Conservation (phyloP, 495 filamentous ascomycete genomes). For the Cercophora sp. region DNA sequence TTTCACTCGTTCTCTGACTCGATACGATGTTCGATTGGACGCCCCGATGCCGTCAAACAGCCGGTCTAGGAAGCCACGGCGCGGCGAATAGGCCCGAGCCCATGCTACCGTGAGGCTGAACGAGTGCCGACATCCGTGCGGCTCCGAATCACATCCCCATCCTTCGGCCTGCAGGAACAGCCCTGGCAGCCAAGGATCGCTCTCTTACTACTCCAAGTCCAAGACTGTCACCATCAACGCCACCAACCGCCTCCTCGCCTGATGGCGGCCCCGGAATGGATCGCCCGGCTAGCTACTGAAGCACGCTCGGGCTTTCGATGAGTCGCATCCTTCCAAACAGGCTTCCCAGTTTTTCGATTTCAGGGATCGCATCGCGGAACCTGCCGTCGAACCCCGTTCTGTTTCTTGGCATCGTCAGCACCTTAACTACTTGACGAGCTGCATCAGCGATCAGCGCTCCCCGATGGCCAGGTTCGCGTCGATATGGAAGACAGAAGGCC, state of each 20-base stretch:
- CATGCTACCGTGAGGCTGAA: constrained; percentile 1
- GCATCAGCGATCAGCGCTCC: neutral
- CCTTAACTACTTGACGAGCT: neutral
- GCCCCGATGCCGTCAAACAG: neutral
- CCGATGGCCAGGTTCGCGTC: neutral
- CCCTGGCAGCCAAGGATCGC: neutral
- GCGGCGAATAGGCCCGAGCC: neutral
- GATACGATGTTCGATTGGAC: neutral
- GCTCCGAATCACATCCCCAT: constrained; percentile 3
- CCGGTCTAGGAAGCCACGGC: neutral
- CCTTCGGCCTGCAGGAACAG: neutral
- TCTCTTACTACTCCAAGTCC: neutral
- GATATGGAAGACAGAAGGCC: constrained; percentile 9
- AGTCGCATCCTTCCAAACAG: neutral
- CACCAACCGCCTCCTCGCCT: neutral
- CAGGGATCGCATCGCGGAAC: neutral
- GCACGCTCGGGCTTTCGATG: neutral
- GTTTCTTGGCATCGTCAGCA: neutral
- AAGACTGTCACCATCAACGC: neutral
- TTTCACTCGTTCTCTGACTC: neutral
- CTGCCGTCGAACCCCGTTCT: neutral
- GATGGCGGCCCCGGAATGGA: neutral
- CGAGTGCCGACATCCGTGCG: constrained; percentile 2
- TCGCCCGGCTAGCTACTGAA: neutral
- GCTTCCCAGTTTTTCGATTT: neutral